A percentile compares a stretch with the other conserved stretches of the same genome.
Conservation (phyloP, 192 early-diverging fungal genomes). For the Coemansia sp. region DNA sequence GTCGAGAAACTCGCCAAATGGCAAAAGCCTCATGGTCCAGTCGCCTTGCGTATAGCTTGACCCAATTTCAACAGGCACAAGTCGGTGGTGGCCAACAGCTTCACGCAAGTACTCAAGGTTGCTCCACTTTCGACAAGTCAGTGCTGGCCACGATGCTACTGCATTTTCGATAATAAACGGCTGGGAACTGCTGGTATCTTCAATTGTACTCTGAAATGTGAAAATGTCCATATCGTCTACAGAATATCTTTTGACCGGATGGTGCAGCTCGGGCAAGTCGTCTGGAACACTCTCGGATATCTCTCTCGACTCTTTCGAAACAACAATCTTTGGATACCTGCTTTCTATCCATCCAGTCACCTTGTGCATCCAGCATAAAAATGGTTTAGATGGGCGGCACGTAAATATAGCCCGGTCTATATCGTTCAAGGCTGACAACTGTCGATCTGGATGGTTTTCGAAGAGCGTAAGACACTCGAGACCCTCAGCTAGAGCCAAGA, state of each 20-base stretch:
- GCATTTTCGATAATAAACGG: slow-evolving; percentile 39
- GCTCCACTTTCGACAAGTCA: slow-evolving; percentile 57
- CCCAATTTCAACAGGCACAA: slow-evolving; percentile 84
- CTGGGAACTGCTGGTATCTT: background rate
- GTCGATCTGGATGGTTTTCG: background rate
- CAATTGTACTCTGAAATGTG: slow-evolving; percentile 20
- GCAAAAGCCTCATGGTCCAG: slow-evolving; percentile 77
- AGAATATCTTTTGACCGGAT: slow-evolving; percentile 10
- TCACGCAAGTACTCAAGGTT: slow-evolving; percentile 61
- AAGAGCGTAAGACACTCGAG: slow-evolving; percentile 6
- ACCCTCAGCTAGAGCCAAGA: slow-evolving; percentile 20
- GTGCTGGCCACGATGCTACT: slow-evolving; percentile 39
- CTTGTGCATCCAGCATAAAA: slow-evolving; percentile 26
- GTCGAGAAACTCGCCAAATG: slow-evolving; percentile 70
- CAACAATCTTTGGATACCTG: background rate
- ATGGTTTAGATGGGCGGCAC: slow-evolving; percentile 6
- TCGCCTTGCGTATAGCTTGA: slow-evolving; percentile 70
- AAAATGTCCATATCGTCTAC: slow-evolving; percentile 14
- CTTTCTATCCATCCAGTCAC: slow-evolving; percentile 15
- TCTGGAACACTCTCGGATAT: background rate
- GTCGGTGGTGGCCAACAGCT: slow-evolving; percentile 63
- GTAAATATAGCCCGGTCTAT: slow-evolving; percentile 26
- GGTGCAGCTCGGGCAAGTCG: background rate
- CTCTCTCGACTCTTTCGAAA: background rate
- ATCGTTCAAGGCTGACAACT: slow-evolving; percentile 16